Conservation (phyloP, 2,329 filamentous ascomycete species). For the Simplicillium aogashimaense region DNA sequence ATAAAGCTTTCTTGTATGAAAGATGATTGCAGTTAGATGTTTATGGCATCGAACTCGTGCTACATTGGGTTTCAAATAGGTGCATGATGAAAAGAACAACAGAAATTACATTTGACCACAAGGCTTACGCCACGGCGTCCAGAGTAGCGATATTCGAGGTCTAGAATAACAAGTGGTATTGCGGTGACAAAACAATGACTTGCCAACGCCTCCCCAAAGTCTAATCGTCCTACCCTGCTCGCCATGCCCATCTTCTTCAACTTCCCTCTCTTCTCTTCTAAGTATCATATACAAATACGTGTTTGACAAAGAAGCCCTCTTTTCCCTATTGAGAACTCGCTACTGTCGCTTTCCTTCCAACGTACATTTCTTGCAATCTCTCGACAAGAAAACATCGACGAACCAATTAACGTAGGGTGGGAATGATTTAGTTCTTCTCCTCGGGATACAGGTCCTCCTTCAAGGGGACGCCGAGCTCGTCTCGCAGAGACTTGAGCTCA, state of each 20-base stretch:
- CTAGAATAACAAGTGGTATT: too few relatives aligned
- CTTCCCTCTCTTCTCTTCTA: constrained; percentile 4
- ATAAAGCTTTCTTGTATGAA: too few relatives aligned
- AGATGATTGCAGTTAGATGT: too few relatives aligned
- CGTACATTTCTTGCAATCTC: background rate
- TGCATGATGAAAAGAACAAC: too few relatives aligned
- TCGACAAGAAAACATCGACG: constrained; percentile 11
- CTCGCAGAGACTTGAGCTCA: constrained; percentile 83
- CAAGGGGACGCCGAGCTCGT: constrained; percentile 84
- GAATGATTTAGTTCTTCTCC: constrained; percentile 24
- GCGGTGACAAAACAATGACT: background rate
- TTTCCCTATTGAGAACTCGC: too few relatives aligned
- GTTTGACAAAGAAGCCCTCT: background rate
- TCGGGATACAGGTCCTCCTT: constrained; percentile 90
- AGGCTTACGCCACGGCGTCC: too few relatives aligned
- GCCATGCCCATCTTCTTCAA: constrained; percentile 1
- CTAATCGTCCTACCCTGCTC: constrained; percentile 12
- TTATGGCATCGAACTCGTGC: too few relatives aligned
- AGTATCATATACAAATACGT: constrained; percentile 27
- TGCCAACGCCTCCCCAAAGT: constrained; percentile 18
- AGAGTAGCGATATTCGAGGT: too few relatives aligned
- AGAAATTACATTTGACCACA: too few relatives aligned
- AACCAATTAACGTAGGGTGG: constrained; percentile 1
- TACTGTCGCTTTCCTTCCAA: background rate
- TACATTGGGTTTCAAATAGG: too few relatives aligned